Evolutionary conservation across 768 basidiomycete genomes (phyloP).

Genomic region (Hericium rajendrae): DNA sequence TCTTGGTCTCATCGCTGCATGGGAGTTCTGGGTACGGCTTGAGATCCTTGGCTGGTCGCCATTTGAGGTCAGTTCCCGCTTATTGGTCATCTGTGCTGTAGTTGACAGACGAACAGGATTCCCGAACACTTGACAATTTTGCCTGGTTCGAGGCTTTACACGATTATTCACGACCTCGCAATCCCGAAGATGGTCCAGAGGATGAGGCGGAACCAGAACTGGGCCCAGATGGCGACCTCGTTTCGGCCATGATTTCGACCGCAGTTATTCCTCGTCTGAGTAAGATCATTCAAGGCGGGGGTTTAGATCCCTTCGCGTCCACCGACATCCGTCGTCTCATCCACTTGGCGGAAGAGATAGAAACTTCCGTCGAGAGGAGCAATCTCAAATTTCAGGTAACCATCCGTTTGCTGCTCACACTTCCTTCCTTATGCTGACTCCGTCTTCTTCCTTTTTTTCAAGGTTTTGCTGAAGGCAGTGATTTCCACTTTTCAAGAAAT

Average conservation of each 20-base stretch:
- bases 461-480: constrained; percentile 54
- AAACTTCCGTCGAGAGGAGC: constrained; percentile 58
- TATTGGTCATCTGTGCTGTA: neutral
- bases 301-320: constrained; percentile 72
- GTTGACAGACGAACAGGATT: constrained; percentile 28
- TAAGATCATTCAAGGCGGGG: constrained; percentile 70
- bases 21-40: constrained; percentile 91
- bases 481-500: constrained; percentile 43
- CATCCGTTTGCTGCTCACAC: neutral
- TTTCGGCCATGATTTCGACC: constrained; percentile 81
- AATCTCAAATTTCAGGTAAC: constrained; percentile 57
- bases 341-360: constrained; percentile 74
- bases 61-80: constrained; percentile 46
- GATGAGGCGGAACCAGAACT: constrained; percentile 44
- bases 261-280: constrained; percentile 67
- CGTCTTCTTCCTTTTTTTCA: neutral
- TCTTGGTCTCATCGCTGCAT: constrained; percentile 75
- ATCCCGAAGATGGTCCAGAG: constrained; percentile 12
- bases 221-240: constrained; percentile 80
- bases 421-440: neutral
- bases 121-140: constrained; percentile 63
- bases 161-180: constrained; percentile 55
- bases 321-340: constrained; percentile 49
- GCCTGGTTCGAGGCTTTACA: constrained; percentile 76
- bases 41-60: constrained; percentile 88